Evolutionary conservation across 805 yeast species (phyloP), one percentile per base, ranked within the genome.

Genomic region (Nakazawaea laoshanensis): DNA sequence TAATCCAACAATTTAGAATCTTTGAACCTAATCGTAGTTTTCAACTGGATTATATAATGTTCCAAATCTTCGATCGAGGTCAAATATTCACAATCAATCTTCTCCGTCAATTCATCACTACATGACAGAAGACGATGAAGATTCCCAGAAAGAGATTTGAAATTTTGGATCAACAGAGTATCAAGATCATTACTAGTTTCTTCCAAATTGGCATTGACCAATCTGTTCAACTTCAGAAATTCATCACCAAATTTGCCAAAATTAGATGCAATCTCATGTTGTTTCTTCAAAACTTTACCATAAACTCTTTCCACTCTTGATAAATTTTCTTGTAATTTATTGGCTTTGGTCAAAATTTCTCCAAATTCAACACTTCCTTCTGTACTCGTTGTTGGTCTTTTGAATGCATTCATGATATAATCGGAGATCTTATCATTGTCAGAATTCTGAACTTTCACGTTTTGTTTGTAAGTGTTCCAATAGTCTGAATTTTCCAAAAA

Each of bases 1-100:
- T 80, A 78, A 52, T 89, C 98, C 18, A 89, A 71, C 46, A 84
- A 88, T 53, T 88, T 88, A 50, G 86, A 87, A 48, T 89, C 97
- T 43, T 89, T 86, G 36, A 83, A 66, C 49, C 81, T 87, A 34
- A 92, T 70, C 38, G 89, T 59, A 40, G 68, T 73, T 47, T 75
- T 75, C 43, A 82, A 59, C 15, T 81, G 72, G 31, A 60, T 62
- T 28, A 80, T 71, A 45, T 82, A 92, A 55, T 84, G 88, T 41
- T 89, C 86, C 56, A 92, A 67, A 54, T 92, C 97, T 43, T 83
- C 80, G 43, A 92, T 58, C 9, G 94, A 76, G 2, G 84, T 82
- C 30, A 86, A 65, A 48, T 85, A 92, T 24, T 86, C 78, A 44
- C 77, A 81, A 47, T 89, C 96, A 36, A 86, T 63, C 31, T 61